These are phyloP conservation scores for Staphylotrichum tortipilum DNA, from an alignment of 495 filamentous ascomycete species.

Conservation along the genomic window DNA sequence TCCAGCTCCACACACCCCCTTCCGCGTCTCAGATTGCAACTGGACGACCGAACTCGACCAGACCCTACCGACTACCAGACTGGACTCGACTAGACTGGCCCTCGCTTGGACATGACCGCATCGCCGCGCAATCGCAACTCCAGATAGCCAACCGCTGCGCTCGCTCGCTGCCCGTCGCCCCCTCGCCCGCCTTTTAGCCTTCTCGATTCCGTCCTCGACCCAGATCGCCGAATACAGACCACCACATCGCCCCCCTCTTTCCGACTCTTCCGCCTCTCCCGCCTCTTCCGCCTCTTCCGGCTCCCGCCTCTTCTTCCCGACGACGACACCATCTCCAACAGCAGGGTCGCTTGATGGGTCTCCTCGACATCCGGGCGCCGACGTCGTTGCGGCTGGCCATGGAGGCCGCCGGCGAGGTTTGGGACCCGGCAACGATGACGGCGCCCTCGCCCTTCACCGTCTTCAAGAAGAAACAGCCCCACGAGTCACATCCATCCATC, in stretches of 20 bases:
- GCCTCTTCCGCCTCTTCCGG: no score
- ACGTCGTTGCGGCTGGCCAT: conserved; percentile 53
- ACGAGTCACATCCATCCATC: conserved; percentile 52
- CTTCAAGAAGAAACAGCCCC: conserved; percentile 23
- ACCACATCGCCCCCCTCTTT: no score
- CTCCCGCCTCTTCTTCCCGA: no score
- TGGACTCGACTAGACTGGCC: no score
- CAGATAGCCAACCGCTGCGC: not conserved
- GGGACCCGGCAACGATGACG: conserved; percentile 13
- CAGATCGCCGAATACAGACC: not conserved
- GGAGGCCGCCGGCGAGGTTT: conserved; percentile 20
- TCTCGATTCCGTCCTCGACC: not conserved
- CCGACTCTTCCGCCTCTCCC: no score
- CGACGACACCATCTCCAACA: no score
- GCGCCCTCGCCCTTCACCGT: conserved; percentile 20
- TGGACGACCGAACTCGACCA: no score
- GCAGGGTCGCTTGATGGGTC: conserved; percentile 26
- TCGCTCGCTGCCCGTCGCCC: not conserved
- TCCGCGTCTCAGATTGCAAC: conserved; percentile 3
- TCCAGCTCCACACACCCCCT: no score
- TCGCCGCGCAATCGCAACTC: conserved; percentile 1
- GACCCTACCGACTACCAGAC: no score
- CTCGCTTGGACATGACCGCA: conserved; percentile 1
- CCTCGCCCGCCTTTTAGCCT: not conserved
- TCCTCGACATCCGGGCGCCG: conserved; percentile 45